Evolutionary conservation across 2,329 filamentous ascomycete genomes (phyloP).

Genomic region (Penicillium sp.): DNA sequence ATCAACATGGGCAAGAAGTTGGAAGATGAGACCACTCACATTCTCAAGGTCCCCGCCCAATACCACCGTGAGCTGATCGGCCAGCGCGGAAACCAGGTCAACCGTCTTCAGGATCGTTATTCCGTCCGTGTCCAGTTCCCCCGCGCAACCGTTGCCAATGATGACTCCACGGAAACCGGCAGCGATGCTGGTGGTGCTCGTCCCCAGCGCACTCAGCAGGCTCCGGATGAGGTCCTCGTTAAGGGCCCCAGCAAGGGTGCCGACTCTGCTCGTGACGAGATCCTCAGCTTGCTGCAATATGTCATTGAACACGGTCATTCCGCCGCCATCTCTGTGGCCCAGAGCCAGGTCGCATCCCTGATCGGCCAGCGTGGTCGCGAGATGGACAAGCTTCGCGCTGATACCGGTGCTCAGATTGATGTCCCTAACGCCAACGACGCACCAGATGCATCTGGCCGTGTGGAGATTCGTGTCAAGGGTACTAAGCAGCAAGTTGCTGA

Average conservation of each 20-base stretch:
- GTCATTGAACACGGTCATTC: constrained; percentile 82
- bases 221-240: constrained; percentile 82
- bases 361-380: constrained; percentile 88
- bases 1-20: constrained; percentile 74
- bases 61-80: constrained; percentile 95
- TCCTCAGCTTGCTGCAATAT: constrained; percentile 84
- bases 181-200: constrained; percentile 63
- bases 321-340: constrained; percentile 78
- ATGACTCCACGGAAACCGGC: constrained; percentile 64
- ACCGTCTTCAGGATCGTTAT: constrained; percentile 88
- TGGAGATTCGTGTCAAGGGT: constrained; percentile 88
- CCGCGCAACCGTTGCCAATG: constrained; percentile 55
- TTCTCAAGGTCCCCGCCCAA: constrained; percentile 87
- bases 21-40: constrained; percentile 85
- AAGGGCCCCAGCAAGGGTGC: constrained; percentile 91
- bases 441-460: constrained; percentile 62
- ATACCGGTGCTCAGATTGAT: constrained; percentile 85
- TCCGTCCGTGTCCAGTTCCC: constrained; percentile 96
- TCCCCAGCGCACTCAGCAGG: constrained; percentile 69
- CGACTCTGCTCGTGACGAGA: constrained; percentile 86
- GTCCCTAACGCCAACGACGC: constrained; percentile 78
- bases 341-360: constrained; percentile 87
- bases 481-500: constrained; percentile 87
- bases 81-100: constrained; percentile 80
- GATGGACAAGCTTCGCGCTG: constrained; percentile 83